These are phyloP conservation scores for Licmophora abbreviata DNA, from an alignment of 108 stramenopile species.

Conservation along the genomic window DNA sequence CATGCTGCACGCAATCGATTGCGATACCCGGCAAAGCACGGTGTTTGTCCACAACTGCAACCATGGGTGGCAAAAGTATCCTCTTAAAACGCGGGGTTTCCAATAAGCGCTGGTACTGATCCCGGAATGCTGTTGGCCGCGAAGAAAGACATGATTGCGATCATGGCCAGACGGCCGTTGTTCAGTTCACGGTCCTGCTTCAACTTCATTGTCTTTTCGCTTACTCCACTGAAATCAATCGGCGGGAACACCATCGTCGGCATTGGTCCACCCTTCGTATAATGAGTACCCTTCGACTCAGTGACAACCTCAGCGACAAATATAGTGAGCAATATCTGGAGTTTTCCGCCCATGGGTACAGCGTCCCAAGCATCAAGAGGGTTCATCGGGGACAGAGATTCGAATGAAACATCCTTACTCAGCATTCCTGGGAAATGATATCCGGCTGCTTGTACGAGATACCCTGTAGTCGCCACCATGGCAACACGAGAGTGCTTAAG, in stretches of 20 bases:
- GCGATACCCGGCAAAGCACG: too few species aligned
- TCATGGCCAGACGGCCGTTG: constrained; percentile 69
- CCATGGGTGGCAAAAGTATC: too few species aligned
- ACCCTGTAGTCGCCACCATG: constrained; percentile 82
- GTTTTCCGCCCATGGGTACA: constrained; percentile 74
- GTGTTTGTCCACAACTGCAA: too few species aligned
- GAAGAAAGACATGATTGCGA: constrained; percentile 73
- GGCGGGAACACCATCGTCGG: constrained; percentile 79
- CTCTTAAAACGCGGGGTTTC: constrained; percentile 44
- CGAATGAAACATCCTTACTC: constrained; percentile 52
- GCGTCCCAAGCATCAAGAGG: constrained; percentile 81
- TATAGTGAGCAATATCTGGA: constrained; percentile 73
- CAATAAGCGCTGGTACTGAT: constrained; percentile 53
- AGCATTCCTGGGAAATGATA: constrained; percentile 80
- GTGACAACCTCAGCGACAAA: constrained; percentile 64
- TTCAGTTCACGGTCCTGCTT: constrained; percentile 56
- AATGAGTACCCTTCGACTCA: constrained; percentile 68
- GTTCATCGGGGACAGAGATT: constrained; percentile 63
- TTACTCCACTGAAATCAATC: constrained; percentile 76
- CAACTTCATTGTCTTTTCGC: constrained; percentile 35
- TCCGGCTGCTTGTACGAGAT: constrained; percentile 64
- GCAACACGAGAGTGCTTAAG: constrained; percentile 80
- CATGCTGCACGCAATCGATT: too few species aligned
- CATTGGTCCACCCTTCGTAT: constrained; percentile 74
- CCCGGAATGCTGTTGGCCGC: constrained; percentile 59